Evolutionary conservation across 495 filamentous ascomycete species (phyloP).

Genomic region (Penicillium chermesinum): DNA sequence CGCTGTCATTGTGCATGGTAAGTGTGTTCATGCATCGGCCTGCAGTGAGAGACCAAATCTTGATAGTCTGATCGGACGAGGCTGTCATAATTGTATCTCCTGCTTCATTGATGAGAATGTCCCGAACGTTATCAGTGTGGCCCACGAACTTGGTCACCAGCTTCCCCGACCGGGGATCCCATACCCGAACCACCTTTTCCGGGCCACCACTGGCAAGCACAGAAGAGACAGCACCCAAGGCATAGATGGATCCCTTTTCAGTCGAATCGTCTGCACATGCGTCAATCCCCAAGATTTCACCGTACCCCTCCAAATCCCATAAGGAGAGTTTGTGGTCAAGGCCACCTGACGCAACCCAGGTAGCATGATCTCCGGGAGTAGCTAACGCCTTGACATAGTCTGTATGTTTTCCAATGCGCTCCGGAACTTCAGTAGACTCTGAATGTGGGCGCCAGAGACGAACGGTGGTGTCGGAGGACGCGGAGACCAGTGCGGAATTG

Average conservation of each 20-base stretch:
- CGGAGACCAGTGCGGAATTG: slow-evolving; percentile 82
- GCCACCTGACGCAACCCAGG: slow-evolving; percentile 96
- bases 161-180: slow-evolving; percentile 88
- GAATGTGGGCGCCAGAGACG: slow-evolving; percentile 91
- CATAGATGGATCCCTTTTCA: slow-evolving; percentile 93
- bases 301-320: slow-evolving; percentile 87
- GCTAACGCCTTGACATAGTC: slow-evolving; percentile 97
- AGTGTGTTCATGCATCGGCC: slow-evolving; percentile 95
- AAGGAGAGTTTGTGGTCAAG: slow-evolving; percentile 86
- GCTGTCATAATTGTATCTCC: slow-evolving; percentile 91
- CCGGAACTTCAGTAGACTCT: slow-evolving; percentile 58
- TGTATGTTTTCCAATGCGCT: slow-evolving; percentile 84
- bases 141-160: slow-evolving; percentile 93
- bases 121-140: slow-evolving; percentile 93
- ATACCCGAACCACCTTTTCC: slow-evolving; percentile 87
- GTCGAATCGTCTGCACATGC: slow-evolving; percentile 70
- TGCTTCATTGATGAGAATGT: slow-evolving; percentile 81
- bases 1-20: slow-evolving; percentile 97
- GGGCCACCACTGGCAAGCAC: slow-evolving; percentile 91
- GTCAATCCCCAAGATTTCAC: slow-evolving; percentile 79
- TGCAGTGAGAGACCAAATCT: slow-evolving; percentile 92
- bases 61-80: slow-evolving; percentile 94
- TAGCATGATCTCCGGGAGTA: slow-evolving; percentile 60
- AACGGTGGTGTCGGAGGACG: slow-evolving; percentile 91
- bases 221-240: slow-evolving; percentile 65